Base-by-base conservation (phyloP, 176 grass and related monocot genomes). In the Phoenix roebelenii region DNA sequence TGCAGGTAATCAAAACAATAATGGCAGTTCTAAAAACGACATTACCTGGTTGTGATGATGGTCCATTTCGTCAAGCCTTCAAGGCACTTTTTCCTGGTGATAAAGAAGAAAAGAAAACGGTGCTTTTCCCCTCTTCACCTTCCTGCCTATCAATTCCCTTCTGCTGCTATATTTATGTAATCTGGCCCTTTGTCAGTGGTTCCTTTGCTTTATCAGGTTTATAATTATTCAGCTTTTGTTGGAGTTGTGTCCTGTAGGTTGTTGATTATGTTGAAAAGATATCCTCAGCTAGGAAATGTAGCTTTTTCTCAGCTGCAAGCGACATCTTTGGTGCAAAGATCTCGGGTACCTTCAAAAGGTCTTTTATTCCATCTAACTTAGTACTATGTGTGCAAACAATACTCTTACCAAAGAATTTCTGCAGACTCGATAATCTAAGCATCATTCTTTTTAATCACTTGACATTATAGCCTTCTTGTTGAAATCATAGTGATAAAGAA, bases 291-390 rank as follows among this genome's bases (percentile, higher is more conserved):
- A 82, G 91, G 80, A 85, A 79, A 54, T 87, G 86, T 77, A 85
- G 91, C 53, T 96, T 96, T 60, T 14, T 84, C 65, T 67, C 71
- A 52, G 80, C 86, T 59, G 86, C 86, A 52, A 83, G 28, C 55
- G 91, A 90, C 54, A 90, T 96, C 55, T 96, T 96, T 74, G 83
- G 64, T 51, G 86, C 91, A 64, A 96, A 96, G 71, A 74, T 96
- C 60, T 96, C 80, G n/a, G 91, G 91, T 76, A 96, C 91, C 57
- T 96, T 96, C 68, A 96, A 90, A 96, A 96, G 91, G 91, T 96
- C 64, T 39, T 16, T 29, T 72, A 10, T 62, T 54, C 50, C 10
- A 0, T 44, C 12, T 44, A 44, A 44, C 35, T 9, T 44, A 44
- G 35, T 44, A 44, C 35, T 12, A 44, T 44, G 35, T 44, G 35